phyloP scores from a whole-genome alignment of 2,329 filamentous ascomycete genomes.

The Monilinia fructigena region DNA sequence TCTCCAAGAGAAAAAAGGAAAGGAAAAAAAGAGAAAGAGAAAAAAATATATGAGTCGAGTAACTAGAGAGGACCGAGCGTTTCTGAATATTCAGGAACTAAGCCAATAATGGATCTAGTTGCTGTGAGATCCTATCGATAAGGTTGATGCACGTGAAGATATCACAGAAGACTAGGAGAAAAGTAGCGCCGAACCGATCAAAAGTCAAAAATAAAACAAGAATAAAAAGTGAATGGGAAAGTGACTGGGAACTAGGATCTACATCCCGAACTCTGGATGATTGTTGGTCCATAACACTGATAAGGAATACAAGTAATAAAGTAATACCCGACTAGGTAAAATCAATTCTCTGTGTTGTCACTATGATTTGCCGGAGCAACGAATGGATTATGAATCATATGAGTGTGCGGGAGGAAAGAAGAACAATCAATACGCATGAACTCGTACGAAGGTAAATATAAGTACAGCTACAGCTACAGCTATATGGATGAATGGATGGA shows the following conservation, averaged over 20 bases:
- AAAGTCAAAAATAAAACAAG: not conserved
- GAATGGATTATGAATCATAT: too few relatives aligned
- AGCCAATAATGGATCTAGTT: not conserved
- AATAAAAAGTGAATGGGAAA: too few relatives aligned
- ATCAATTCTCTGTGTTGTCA: slow-evolving; percentile 6
- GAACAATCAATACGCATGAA: too few relatives aligned
- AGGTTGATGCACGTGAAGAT: not conserved
- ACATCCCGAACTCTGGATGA: too few relatives aligned
- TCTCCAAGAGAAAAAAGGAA: slow-evolving; percentile 53
- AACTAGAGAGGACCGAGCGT: not conserved
- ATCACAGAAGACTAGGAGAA: not conserved
- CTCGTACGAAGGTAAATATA: too few relatives aligned
- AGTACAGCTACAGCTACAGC: too few relatives aligned
- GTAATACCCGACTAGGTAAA: too few relatives aligned
- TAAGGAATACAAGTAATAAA: too few relatives aligned
- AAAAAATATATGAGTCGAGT: not conserved
- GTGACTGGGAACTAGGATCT: not conserved
- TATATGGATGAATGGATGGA: too few relatives aligned
- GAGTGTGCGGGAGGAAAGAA: too few relatives aligned
- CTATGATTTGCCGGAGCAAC: slow-evolving; percentile 7
- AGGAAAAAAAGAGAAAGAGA: slow-evolving; percentile 25
- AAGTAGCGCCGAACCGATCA: not conserved
- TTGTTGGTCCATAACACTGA: not conserved
- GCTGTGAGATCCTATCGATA: not conserved
- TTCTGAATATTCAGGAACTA: not conserved